Conservation (phyloP, 1,139 yeast genomes). For the Lodderomyces metapsilosis region DNA sequence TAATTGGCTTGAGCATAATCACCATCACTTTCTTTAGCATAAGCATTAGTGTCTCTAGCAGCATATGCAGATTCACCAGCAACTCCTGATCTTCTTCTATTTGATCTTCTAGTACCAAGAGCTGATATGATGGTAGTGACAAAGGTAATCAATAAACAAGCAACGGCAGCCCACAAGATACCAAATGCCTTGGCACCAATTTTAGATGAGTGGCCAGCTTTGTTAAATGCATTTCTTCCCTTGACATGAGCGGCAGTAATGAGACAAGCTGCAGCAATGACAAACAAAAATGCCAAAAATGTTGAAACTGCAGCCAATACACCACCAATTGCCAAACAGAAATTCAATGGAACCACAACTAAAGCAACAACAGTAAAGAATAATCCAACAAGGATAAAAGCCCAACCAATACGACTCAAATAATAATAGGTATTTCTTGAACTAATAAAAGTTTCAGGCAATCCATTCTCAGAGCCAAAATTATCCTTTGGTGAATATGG, state of each 20-base stretch:
- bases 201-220: slow-evolving; percentile 44
- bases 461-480: slow-evolving; percentile 40
- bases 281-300: slow-evolving; percentile 50
- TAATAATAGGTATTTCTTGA: slow-evolving; percentile 56
- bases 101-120: slow-evolving; percentile 8
- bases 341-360: slow-evolving; percentile 18
- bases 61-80: slow-evolving; percentile 2
- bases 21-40: slow-evolving; percentile 8
- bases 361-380: slow-evolving; percentile 54
- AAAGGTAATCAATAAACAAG: slow-evolving; percentile 14
- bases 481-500: slow-evolving; percentile 67
- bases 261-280: slow-evolving; percentile 56
- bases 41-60: slow-evolving; percentile 3
- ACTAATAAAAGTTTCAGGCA: slow-evolving; percentile 49
- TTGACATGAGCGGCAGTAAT: slow-evolving; percentile 64
- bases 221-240: slow-evolving; percentile 56
- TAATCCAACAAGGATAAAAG: slow-evolving; percentile 61
- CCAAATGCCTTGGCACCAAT: slow-evolving; percentile 62
- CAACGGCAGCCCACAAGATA: slow-evolving; percentile 50
- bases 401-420: slow-evolving; percentile 66
- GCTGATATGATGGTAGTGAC: slow-evolving; percentile 9
- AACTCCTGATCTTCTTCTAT: slow-evolving; percentile 5
- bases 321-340: slow-evolving; percentile 19
- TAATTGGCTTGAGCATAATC: slow-evolving; percentile 10
- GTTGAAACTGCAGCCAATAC: slow-evolving; percentile 26